Percentiles rank a stretch among this genome's conserved stretches.
phyloP scores from a whole-genome alignment of 495 filamentous ascomycete genomes.

The Podospora anserina region DNA sequence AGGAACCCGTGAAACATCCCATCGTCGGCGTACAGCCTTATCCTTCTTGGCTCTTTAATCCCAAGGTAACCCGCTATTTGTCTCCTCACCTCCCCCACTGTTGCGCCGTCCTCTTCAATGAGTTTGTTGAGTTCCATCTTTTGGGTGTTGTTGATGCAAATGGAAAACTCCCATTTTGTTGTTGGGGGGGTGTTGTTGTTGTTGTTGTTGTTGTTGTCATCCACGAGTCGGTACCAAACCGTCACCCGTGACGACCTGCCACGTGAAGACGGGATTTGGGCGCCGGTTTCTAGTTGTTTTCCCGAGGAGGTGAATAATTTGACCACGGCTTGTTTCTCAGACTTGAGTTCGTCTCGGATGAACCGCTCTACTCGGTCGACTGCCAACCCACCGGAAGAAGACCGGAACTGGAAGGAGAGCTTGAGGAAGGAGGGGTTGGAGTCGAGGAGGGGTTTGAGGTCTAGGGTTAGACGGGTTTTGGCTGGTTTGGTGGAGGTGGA shows the following conservation, averaged over 20 bases:
- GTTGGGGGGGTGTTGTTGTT: too few relatives aligned
- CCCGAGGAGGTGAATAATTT: too few relatives aligned
- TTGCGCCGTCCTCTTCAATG: constrained; percentile 27
- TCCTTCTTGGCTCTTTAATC: constrained; percentile 26
- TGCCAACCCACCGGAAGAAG: not conserved
- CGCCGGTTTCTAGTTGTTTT: too few relatives aligned
- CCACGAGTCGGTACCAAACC: too few relatives aligned
- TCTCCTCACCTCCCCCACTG: constrained; percentile 22
- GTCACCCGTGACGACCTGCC: too few relatives aligned
- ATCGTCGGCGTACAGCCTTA: constrained; percentile 31
- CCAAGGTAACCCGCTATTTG: constrained; percentile 20
- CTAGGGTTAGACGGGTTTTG: not conserved
- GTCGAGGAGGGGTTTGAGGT: not conserved
- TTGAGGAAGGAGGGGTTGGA: not conserved
- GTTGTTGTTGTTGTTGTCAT: too few relatives aligned
- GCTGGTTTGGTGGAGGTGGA: not conserved
- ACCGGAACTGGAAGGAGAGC: not conserved
- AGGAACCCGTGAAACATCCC: constrained; percentile 32
- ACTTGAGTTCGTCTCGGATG: not conserved
- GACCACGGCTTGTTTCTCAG: too few relatives aligned
- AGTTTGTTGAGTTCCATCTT: constrained; percentile 15
- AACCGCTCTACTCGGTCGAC: not conserved
- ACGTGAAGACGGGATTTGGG: too few relatives aligned
- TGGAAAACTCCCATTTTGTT: constrained; percentile 24
- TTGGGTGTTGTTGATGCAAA: constrained; percentile 15